These are phyloP conservation scores for Mycena rosella DNA, from an alignment of 768 basidiomycete genomes.

Conservation along the genomic window DNA sequence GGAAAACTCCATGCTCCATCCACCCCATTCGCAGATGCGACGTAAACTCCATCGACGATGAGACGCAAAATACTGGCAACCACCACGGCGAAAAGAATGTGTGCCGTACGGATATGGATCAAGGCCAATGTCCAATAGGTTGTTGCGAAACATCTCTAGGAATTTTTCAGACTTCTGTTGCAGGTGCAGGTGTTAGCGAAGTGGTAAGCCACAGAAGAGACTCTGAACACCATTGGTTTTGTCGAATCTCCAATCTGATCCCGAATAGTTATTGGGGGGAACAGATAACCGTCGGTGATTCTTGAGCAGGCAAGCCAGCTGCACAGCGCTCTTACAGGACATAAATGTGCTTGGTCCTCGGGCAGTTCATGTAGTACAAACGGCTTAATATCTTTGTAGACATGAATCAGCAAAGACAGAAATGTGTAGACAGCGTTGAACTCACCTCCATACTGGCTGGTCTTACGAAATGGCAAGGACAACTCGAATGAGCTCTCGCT, in stretches of 20 bases:
- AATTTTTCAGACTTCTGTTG: slow-evolving; percentile 51
- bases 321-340: slow-evolving; percentile 49
- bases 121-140: slow-evolving; percentile 53
- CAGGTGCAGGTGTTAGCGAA: background rate
- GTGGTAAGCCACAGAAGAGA: too few species aligned
- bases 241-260: slow-evolving; percentile 43
- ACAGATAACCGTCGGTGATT: slow-evolving; percentile 47
- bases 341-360: slow-evolving; percentile 46
- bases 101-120: slow-evolving; percentile 55
- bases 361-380: slow-evolving; percentile 44
- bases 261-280: slow-evolving; percentile 45
- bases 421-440: background rate
- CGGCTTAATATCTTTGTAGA: slow-evolving; percentile 31
- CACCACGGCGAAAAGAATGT: slow-evolving; percentile 56
- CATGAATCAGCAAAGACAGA: background rate
- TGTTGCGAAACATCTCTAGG: slow-evolving; percentile 54
- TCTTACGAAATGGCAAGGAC: slow-evolving; percentile 44
- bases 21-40: slow-evolving; percentile 61
- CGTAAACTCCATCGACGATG: slow-evolving; percentile 50
- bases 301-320: slow-evolving; percentile 43
- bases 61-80: slow-evolving; percentile 54
- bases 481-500: slow-evolving; percentile 34
- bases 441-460: slow-evolving; percentile 45
- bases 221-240: slow-evolving; percentile 42
- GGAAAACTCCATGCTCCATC: slow-evolving; percentile 57